These are phyloP conservation scores for Dactylellina parvicollis DNA, from an alignment of 2,329 filamentous ascomycete species.

Conservation along the genomic window DNA sequence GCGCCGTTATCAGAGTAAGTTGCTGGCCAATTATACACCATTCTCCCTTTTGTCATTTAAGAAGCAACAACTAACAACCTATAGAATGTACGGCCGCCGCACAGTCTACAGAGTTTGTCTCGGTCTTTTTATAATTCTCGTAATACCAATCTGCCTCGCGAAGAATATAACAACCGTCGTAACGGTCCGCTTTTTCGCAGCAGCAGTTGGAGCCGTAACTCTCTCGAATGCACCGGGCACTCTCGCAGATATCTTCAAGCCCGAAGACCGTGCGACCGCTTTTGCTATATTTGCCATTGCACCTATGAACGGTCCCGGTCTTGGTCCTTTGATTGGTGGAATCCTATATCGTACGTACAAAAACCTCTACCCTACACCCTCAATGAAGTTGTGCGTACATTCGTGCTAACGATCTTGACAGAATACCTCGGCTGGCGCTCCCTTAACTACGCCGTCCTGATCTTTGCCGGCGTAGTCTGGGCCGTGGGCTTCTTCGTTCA, in stretches of 20 bases:
- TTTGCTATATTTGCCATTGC: constrained; percentile 86
- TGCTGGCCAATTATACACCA: too few species aligned
- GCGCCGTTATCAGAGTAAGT: constrained; percentile 74
- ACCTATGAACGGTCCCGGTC: constrained; percentile 77
- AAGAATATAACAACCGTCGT: constrained; percentile 75
- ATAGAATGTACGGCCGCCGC: constrained; percentile 69
- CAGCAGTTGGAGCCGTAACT: constrained; percentile 79
- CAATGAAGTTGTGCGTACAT: too few species aligned
- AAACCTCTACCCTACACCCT: constrained; percentile 59
- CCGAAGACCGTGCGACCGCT: constrained; percentile 81
- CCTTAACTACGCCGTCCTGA: constrained; percentile 83
- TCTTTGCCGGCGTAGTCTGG: constrained; percentile 73
- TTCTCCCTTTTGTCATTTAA: too few species aligned
- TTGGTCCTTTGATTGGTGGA: constrained; percentile 78
- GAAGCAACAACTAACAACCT: too few species aligned
- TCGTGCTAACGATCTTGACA: constrained; percentile 37
- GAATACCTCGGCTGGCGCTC: constrained; percentile 86
- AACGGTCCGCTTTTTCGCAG: constrained; percentile 78
- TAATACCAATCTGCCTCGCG: constrained; percentile 77
- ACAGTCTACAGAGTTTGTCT: constrained; percentile 75
- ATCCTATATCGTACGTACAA: constrained; percentile 68
- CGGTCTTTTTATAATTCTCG: constrained; percentile 72
- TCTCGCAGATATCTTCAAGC: constrained; percentile 82
- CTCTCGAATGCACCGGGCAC: constrained; percentile 84
- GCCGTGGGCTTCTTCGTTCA: constrained; percentile 70